phyloP scores from a whole-genome alignment of 371 early-diverging fungal genomes.

The Pancytospora philotis region DNA sequence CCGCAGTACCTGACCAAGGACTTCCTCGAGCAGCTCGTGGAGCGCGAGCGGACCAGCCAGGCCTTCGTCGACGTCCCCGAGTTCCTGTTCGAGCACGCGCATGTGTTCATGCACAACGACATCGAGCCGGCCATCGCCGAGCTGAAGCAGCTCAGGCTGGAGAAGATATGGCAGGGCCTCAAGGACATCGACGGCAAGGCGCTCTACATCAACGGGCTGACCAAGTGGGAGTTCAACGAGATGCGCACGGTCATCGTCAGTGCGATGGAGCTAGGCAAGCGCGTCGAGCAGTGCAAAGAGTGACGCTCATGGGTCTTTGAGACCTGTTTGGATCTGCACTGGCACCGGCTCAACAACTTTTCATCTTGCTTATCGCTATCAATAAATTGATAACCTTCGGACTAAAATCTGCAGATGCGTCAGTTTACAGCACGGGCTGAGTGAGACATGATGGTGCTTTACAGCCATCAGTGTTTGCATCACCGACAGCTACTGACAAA shows the following conservation, averaged over 20 bases:
- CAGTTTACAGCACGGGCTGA: too few relatives aligned
- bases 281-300: too few relatives aligned
- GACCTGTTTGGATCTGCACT: too few relatives aligned
- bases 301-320: too few relatives aligned
- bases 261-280: constrained; percentile 14
- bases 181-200: constrained; percentile 43
- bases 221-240: constrained; percentile 47
- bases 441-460: too few relatives aligned
- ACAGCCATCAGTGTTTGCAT: too few relatives aligned
- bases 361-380: too few relatives aligned
- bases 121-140: constrained; percentile 22
- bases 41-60: constrained; percentile 29
- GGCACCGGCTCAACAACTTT: too few relatives aligned
- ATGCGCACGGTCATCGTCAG: constrained; percentile 28
- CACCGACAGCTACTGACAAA: too few relatives aligned
- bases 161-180: constrained; percentile 41
- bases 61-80: constrained; percentile 37
- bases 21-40: constrained; percentile 10
- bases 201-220: constrained; percentile 42
- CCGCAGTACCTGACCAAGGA: constrained; percentile 27
- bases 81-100: constrained; percentile 35
- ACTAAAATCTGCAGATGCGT: too few relatives aligned
- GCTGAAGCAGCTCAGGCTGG: constrained; percentile 35
- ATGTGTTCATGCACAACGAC: constrained; percentile 16
- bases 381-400: too few relatives aligned